These are phyloP conservation scores for Neonectria punicea DNA, from an alignment of 2,329 filamentous ascomycete genomes.

Conservation along the genomic window DNA sequence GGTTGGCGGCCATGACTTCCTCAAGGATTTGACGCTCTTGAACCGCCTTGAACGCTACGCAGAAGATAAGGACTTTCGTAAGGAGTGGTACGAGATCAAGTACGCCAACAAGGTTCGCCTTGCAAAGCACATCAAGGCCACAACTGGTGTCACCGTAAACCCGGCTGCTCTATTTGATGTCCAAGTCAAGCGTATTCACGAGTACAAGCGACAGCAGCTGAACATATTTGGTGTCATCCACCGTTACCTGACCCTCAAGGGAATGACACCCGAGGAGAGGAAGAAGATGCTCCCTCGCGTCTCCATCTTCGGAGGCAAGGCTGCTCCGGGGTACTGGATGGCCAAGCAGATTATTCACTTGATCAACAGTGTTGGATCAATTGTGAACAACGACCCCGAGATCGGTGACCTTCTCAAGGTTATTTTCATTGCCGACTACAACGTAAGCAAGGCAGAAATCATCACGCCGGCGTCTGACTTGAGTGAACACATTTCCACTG, in stretches of 20 bases:
- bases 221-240: constrained; percentile 99
- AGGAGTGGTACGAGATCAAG: constrained; percentile 97
- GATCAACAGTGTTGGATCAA: constrained; percentile 88
- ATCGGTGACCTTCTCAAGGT: constrained; percentile 96
- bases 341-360: constrained; percentile 98
- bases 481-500: constrained; percentile 98
- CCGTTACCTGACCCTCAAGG: constrained; percentile 89
- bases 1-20: constrained; percentile 82
- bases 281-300: constrained; percentile 90
- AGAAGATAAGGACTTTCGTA: constrained; percentile 89
- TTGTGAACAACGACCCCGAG: constrained; percentile 92
- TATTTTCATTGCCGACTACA: constrained; percentile 97
- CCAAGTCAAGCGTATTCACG: constrained; percentile 98
- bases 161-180: constrained; percentile 92
- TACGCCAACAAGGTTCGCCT: constrained; percentile 93
- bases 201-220: constrained; percentile 98
- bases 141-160: constrained; percentile 84
- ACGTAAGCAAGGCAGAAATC: constrained; percentile 98
- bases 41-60: constrained; percentile 87
- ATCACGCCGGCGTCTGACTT: constrained; percentile 95
- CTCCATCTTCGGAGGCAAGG: constrained; percentile 97
- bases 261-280: constrained; percentile 81
- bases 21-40: constrained; percentile 89
- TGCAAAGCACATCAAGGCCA: constrained; percentile 88
- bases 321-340: constrained; percentile 99